Base-by-base conservation (phyloP, 2,329 filamentous ascomycete species). In the Berkeleyomyces basicola region DNA sequence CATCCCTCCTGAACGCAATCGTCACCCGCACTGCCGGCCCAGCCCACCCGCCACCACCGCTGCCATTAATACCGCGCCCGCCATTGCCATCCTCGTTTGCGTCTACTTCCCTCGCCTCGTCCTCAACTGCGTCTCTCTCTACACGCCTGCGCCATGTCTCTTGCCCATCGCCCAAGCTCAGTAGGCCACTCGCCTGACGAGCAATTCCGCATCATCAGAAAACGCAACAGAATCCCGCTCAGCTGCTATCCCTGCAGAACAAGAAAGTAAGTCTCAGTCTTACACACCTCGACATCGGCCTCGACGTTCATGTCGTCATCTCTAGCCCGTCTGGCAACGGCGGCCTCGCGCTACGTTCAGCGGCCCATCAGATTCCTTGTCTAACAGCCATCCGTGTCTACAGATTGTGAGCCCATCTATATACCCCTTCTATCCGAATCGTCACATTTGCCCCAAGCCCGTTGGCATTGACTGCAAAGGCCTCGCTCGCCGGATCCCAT, bases 161-260 rank as follows among this genome's bases (percentile, higher is more conserved):
- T 87, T 33, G 90, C 88, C 59, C 86, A 88, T 62, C 84, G 86
- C 23, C 90, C 87, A 39, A 88, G 86, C 61, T 84, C 84, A 64
- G 83, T 86, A 67, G 80, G 77, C 33, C 86, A 87, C 66, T 95
- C 90, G 53, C 90, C 91, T 42, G 89, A 96, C 72, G 83, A 88
- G 61, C 87, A 92, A 67, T 95, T 88, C 70, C 83, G 89, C 68
- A 86, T 96, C 59, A 88, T 96, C 65, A 85, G 92, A 67, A 95
- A 95, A 77, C 83, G 92, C 72, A 96, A 97, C 70, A 81, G 92
- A 65, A 86, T 96, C 14, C 92, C 92, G 57, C 78, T 97, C 59
- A 96, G 90, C 70, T 97, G 92, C 72, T 88, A 86, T 67, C 89
- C 91, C 40, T 97, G 92, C 74, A 82, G 92, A 71, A 88, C 91